Conservation (phyloP, 495 filamentous ascomycete genomes). For the Podospora tetraspora region DNA sequence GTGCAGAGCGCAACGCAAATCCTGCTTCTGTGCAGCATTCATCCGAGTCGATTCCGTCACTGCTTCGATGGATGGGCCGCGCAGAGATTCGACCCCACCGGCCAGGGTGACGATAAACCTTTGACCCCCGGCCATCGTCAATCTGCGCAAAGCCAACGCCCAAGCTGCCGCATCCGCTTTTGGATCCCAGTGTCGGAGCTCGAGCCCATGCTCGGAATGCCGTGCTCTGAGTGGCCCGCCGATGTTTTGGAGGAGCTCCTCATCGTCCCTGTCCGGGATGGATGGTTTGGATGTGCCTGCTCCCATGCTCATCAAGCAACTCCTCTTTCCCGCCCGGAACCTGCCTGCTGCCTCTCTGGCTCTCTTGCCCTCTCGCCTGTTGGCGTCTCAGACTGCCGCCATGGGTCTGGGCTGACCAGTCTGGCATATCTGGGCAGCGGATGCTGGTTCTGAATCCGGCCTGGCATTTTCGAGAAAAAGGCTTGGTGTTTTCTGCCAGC, state of each 20-base stretch:
- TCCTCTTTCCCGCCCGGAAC: conserved; percentile 7
- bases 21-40: neutral
- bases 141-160: neutral
- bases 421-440: neutral
- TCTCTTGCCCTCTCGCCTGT: neutral
- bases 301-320: conserved; percentile 3
- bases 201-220: conserved; percentile 9
- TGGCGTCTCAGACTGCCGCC: conserved; percentile 12
- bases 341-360: neutral
- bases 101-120: neutral
- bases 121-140: neutral
- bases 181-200: conserved; percentile 1
- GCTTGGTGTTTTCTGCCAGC: conserved; percentile 7
- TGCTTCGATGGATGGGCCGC: neutral
- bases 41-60: neutral
- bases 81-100: neutral
- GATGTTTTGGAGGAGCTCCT: neutral
- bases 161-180: neutral
- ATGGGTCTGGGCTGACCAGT: conserved; percentile 1
- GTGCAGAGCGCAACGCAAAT: neutral
- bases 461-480: conserved; percentile 1
- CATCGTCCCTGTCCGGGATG: neutral
- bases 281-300: conserved; percentile 5
- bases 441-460: neutral
- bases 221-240: neutral